Evolutionary conservation across 2,329 filamentous ascomycete species (phyloP).

Genomic region (Paraphoma chrysanthemicola): DNA sequence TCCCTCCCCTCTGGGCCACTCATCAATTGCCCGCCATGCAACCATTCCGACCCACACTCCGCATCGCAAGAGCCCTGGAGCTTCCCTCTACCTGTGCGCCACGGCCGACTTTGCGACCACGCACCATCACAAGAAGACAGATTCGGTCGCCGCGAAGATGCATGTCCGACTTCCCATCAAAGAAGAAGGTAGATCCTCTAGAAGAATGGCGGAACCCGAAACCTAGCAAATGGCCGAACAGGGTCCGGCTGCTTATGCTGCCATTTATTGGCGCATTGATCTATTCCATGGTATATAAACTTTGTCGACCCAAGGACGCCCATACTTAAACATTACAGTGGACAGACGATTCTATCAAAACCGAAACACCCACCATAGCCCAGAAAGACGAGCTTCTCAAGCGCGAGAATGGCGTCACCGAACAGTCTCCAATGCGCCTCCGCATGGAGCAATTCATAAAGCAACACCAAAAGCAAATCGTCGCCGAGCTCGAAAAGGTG

Average conservation of each 20-base stretch:
- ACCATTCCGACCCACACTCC: conserved; percentile 33
- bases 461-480: conserved; percentile 87
- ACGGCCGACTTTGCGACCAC: conserved; percentile 25
- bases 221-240: conserved; percentile 47
- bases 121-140: conserved; percentile 18
- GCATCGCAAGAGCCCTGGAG: conserved; percentile 34
- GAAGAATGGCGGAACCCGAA: conserved; percentile 44
- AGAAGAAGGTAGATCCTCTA: conserved; percentile 36
- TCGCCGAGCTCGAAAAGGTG: conserved; percentile 79
- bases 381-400: conserved; percentile 84
- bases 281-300: conserved; percentile 63
- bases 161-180: conserved; percentile 26
- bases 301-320: too few relatives aligned
- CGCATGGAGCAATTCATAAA: conserved; percentile 98
- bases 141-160: conserved; percentile 20
- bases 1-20: not conserved
- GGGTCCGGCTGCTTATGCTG: conserved; percentile 55
- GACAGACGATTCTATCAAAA: conserved; percentile 49
- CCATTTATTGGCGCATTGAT: conserved; percentile 61
- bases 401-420: conserved; percentile 75
- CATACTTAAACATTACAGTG: conserved; percentile 26
- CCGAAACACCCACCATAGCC: conserved; percentile 75
- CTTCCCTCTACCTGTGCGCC: conserved; percentile 34
- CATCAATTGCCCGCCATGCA: conserved; percentile 36
- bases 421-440: conserved; percentile 90